Evolutionary conservation across 441 rosid genomes (phyloP), one percentile per base, ranked within the genome.

Genomic region (Jatropha multifida): DNA sequence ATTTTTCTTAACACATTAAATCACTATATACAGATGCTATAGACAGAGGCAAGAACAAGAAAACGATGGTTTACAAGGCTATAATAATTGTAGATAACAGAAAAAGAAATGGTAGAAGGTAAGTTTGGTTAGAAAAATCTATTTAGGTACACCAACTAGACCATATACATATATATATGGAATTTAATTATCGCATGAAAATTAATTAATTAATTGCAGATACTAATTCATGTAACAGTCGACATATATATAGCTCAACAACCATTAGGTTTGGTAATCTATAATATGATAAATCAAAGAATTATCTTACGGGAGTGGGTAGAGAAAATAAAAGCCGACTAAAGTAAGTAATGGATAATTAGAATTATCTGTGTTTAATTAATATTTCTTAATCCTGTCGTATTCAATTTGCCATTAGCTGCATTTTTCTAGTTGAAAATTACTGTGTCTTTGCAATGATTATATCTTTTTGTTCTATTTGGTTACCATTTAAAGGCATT

Each of bases 141-240:
- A 38, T 70, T 32, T 81, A 59, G 81, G 83, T 72, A 68, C 69
- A 75, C 81, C 79, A 26, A 81, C 77, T 74, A 15, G 20, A 58
- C 32, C 46, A 49, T 60, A 20, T 40, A 56, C 40, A 12, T 12
- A 42, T 61, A 65, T 32, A 4, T 52, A 26, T 26, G 69, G 49
- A 71, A 18, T 9, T 79, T 10, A 4, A 1, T 4, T 41, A 14
- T 41, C 71, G 20, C 4, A 3, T 38, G 44, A 72, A 63, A 48
- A 20, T 26, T 46, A 71, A 32, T 26, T 46, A 71, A 23, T 23
- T 23, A n/a, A 44, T 3, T 7, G 20, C 26, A 17, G 27, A 64
- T 42, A 20, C 8, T 20, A 60, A 27, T 52, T 55, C 62, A 23
- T 26, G 11, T 44, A 17, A 44, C 41, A 44, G 46, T 77, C 76